These are phyloP conservation scores for Lentithecium fluviatile DNA, from an alignment of 495 filamentous ascomycete genomes.

Conservation along the genomic window DNA sequence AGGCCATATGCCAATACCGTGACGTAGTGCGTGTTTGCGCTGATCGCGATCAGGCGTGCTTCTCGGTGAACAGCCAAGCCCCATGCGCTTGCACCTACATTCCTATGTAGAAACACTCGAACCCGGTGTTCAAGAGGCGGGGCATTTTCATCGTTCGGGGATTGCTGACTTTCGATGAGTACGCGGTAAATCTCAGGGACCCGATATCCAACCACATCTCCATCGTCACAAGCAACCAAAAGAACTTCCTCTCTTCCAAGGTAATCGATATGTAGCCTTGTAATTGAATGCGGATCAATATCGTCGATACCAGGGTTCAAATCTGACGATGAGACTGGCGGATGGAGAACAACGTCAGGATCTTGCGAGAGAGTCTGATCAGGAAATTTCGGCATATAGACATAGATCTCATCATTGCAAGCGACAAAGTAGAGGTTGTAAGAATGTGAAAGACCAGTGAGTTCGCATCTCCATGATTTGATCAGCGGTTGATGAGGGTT, in stretches of 20 bases:
- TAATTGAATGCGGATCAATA: slow-evolving; percentile 66
- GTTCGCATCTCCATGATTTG: slow-evolving; percentile 18
- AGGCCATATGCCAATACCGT: slow-evolving; percentile 75
- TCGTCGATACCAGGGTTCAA: slow-evolving; percentile 56
- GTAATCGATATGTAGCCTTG: slow-evolving; percentile 73
- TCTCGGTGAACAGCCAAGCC: slow-evolving; percentile 80
- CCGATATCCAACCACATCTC: slow-evolving; percentile 81
- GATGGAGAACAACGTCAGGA: slow-evolving; percentile 66
- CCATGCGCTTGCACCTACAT: slow-evolving; percentile 80
- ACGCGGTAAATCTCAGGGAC: slow-evolving; percentile 56
- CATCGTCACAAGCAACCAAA: slow-evolving; percentile 76
- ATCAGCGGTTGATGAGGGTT: neutral
- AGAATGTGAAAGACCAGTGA: slow-evolving; percentile 37
- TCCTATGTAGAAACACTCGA: slow-evolving; percentile 67
- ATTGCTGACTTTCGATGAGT: slow-evolving; percentile 35
- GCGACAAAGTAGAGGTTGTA: slow-evolving; percentile 76
- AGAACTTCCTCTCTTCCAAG: slow-evolving; percentile 80
- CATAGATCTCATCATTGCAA: slow-evolving; percentile 66
- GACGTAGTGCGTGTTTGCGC: slow-evolving; percentile 66
- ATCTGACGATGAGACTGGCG: slow-evolving; percentile 51
- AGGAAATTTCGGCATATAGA: slow-evolving; percentile 69
- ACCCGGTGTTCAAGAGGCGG: slow-evolving; percentile 26
- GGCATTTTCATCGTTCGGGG: neutral
- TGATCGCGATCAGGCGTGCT: slow-evolving; percentile 76
- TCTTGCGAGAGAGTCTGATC: slow-evolving; percentile 59